Conservation (phyloP, 2,329 filamentous ascomycete species). For the Epicoccum nigrum region DNA sequence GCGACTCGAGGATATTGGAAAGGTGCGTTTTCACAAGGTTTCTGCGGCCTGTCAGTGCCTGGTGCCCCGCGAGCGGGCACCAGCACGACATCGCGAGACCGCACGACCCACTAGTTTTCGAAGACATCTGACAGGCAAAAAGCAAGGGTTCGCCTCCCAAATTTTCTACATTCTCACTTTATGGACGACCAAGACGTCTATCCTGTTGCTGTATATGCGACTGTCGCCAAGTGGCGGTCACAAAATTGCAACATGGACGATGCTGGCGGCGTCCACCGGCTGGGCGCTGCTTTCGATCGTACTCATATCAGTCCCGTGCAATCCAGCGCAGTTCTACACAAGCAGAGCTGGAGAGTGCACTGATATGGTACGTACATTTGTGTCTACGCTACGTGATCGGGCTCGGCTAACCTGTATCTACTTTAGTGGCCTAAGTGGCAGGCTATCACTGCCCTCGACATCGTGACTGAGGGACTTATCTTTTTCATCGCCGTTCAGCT, state of each 20-base stretch:
- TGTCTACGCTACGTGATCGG: too few relatives aligned
- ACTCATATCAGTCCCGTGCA: slow-evolving; percentile 37
- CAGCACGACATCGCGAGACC: slow-evolving; percentile 7
- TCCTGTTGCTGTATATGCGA: slow-evolving; percentile 38
- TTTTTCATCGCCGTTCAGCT: slow-evolving; percentile 36
- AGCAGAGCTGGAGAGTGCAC: slow-evolving; percentile 21
- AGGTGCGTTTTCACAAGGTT: slow-evolving; percentile 30
- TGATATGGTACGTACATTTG: slow-evolving; percentile 25
- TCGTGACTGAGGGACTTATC: slow-evolving; percentile 35
- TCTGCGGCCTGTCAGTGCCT: slow-evolving; percentile 10
- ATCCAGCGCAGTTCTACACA: slow-evolving; percentile 27
- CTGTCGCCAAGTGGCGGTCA: slow-evolving; percentile 32
- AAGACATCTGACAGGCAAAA: slow-evolving; percentile 20
- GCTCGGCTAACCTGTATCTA: slow-evolving; percentile 3
- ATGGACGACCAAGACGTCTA: slow-evolving; percentile 36
- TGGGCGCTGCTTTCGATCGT: slow-evolving; percentile 35
- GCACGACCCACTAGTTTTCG: slow-evolving; percentile 8
- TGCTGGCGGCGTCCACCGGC: slow-evolving; percentile 25
- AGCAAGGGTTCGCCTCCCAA: slow-evolving; percentile 40
- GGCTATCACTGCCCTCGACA: slow-evolving; percentile 36
- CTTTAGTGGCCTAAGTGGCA: slow-evolving; percentile 40
- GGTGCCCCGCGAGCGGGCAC: too few relatives aligned
- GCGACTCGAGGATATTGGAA: slow-evolving; percentile 31
- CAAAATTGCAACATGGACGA: slow-evolving; percentile 25
- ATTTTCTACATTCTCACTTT: slow-evolving; percentile 40